phyloP scores from a whole-genome alignment of 164 flowering plant genomes.

The Echeveria elegans region DNA sequence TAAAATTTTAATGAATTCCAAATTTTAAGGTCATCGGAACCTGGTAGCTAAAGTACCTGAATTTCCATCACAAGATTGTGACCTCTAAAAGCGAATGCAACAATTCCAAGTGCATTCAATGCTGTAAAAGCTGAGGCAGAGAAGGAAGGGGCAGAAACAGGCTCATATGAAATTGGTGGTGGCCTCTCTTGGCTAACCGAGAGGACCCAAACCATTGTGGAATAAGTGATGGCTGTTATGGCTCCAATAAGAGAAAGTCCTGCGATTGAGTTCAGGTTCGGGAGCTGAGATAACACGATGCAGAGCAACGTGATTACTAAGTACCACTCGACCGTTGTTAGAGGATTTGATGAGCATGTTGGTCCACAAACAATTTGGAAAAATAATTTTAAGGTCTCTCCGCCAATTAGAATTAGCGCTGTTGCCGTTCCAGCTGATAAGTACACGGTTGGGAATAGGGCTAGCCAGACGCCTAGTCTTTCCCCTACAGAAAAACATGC shows the following conservation, averaged over 20 bases:
- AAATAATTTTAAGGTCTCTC: constrained; percentile 96
- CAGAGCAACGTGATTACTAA: constrained; percentile 89
- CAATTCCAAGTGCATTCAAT: constrained; percentile 86
- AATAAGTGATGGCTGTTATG: constrained; percentile 85
- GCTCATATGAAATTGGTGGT: constrained; percentile 69
- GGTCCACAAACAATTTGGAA: constrained; percentile 96
- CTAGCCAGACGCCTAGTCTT: constrained; percentile 87
- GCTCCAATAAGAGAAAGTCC: constrained; percentile 96
- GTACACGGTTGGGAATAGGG: constrained; percentile 91
- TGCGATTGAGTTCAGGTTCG: constrained; percentile 95
- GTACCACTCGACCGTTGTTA: constrained; percentile 98
- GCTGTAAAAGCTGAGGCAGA: constrained; percentile 57
- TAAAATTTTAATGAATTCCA: too few relatives aligned
- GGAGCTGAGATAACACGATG: constrained; percentile 93
- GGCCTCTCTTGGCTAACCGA: constrained; percentile 90
- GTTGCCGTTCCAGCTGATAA: constrained; percentile 96
- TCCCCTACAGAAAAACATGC: constrained; percentile 49
- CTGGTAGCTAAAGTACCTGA: constrained; percentile 41
- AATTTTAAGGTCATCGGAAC: background rate
- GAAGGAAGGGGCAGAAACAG: constrained; percentile 50
- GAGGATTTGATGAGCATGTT: constrained; percentile 71
- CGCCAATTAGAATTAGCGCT: constrained; percentile 89
- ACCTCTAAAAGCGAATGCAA: constrained; percentile 92
- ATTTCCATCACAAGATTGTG: constrained; percentile 91
- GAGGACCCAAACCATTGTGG: constrained; percentile 97